These are phyloP conservation scores for Eimeria sp. DNA, from an alignment of 169 alveolate species.

Conservation along the genomic window DNA sequence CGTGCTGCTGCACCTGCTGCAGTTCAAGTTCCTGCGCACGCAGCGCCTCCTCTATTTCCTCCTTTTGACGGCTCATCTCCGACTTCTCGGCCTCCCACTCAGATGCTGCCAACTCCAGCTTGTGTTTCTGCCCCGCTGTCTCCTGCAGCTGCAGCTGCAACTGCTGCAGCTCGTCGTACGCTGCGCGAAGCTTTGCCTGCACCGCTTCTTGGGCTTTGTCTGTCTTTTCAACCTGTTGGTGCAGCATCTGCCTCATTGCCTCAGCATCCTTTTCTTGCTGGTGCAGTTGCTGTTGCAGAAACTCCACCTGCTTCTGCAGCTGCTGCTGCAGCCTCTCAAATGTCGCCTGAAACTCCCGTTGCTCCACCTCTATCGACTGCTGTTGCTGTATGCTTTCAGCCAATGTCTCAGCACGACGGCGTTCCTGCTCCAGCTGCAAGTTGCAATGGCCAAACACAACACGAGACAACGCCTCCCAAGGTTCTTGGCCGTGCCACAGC, in stretches of 20 bases:
- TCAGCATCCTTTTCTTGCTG: conserved; percentile 34
- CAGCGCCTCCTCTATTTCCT: conserved; percentile 27
- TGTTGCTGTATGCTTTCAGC: conserved; percentile 13
- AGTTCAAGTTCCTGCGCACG: conserved; percentile 14
- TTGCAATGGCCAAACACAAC: conserved; percentile 1
- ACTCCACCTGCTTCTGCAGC: conserved; percentile 39
- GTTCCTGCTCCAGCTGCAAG: conserved; percentile 35
- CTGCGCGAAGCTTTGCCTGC: conserved; percentile 35
- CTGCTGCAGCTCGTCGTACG: conserved; percentile 15
- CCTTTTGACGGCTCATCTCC: conserved; percentile 1
- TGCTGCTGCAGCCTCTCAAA: conserved; percentile 17
- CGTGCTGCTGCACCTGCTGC: conserved; percentile 11
- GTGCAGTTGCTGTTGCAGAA: not conserved
- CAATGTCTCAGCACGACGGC: conserved; percentile 4
- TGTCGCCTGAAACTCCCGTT: conserved; percentile 22
- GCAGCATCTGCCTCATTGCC: not conserved
- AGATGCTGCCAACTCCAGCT: conserved; percentile 19
- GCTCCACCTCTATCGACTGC: conserved; percentile 35
- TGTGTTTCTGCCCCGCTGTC: not conserved
- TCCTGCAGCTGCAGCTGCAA: conserved; percentile 14
- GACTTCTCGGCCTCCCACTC: not conserved
- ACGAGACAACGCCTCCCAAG: not conserved
- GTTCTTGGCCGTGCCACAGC: not conserved
- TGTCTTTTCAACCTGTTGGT: conserved; percentile 10
- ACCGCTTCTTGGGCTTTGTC: conserved; percentile 42